Base-by-base conservation (phyloP, 192 early-diverging fungal species). In the Geranomyces michiganensis region DNA sequence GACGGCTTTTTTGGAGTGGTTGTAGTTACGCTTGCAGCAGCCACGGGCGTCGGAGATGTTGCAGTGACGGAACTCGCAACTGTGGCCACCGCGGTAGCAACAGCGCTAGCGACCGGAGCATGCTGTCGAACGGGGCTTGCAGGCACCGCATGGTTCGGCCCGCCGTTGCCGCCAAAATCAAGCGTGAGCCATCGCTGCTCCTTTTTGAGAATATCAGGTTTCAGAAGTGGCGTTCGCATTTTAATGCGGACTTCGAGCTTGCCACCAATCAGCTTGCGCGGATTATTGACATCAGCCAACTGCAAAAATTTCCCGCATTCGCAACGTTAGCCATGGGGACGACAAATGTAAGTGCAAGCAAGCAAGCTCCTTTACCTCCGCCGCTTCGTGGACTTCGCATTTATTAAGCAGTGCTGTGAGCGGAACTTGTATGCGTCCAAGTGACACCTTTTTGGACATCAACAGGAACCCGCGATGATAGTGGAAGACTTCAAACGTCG, bases 401-500 rank as follows among this genome's bases (percentile, higher is more conserved):
- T 91, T 90, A 5, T 70, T 78, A 33, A 92, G 36, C 19, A 95
- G 66, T 2, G 70, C 46, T 29, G 86, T 81, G 48, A 93, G 75
- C 45, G 83, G 77, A 0, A 93, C 53, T 30, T 59, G 60, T 0
- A 80, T 86, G 36, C 85, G 85, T 10, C 92, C 93, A 9, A 95
- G 43, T 2, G 56, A 48, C 5, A 78, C 72, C 22, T 71, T 64
- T 33, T 75, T 79, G 3, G 32, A 77, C 76, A 70, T 88, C 71
- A 70, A 76, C 77, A 36, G 88, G 79, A 44, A 88, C 56, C n/a
- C 90, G 10, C 78, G 70, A 24, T 80, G 82, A 22, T 86, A 80
- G 49, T 91, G 88, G 62, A 79, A 89, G 1, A 93, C 85, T 66
- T 91, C 90, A 72, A 94, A 87, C 0, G 81, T 80, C 0, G 83